These are phyloP conservation scores for Penicillium sp. DNA, from an alignment of 2,329 filamentous ascomycete species.

Conservation along the genomic window DNA sequence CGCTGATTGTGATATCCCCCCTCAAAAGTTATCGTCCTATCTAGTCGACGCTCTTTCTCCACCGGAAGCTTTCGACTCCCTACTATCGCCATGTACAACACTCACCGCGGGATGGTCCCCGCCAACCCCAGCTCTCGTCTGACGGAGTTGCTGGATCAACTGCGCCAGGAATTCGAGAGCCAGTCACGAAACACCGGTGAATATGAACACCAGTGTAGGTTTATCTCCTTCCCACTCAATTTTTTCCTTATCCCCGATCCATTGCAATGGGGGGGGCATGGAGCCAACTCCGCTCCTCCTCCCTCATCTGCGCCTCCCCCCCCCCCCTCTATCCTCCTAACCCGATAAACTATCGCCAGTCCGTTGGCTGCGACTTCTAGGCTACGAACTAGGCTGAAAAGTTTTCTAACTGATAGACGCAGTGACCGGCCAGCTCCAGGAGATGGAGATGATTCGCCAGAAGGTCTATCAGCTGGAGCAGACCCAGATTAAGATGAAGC, in stretches of 20 bases:
- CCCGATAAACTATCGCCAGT: constrained; percentile 14
- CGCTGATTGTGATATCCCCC: constrained; percentile 9
- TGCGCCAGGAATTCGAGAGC: constrained; percentile 87
- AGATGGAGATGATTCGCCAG: constrained; percentile 91
- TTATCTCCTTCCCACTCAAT: constrained; percentile 7
- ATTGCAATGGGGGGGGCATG: constrained; percentile 6
- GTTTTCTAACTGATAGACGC: constrained; percentile 36
- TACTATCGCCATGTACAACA: constrained; percentile 72
- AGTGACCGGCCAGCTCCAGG: constrained; percentile 90
- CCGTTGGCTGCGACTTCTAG: constrained; percentile 16
- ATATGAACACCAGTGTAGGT: constrained; percentile 93
- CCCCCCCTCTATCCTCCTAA: neutral
- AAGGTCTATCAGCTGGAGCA: constrained; percentile 95
- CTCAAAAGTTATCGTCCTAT: neutral
- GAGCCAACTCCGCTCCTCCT: neutral
- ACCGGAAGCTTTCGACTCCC: neutral
- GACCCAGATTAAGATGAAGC: constrained; percentile 83
- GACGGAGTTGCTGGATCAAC: constrained; percentile 87
- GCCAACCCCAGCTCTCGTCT: constrained; percentile 75
- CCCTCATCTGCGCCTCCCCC: neutral
- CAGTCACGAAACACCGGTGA: constrained; percentile 80
- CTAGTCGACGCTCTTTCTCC: neutral
- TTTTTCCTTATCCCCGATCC: neutral
- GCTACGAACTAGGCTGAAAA: constrained; percentile 24
- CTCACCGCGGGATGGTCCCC: constrained; percentile 78